Base-by-base conservation (phyloP, 139 green algal genomes). In the Ettlia oleoabundans region DNA sequence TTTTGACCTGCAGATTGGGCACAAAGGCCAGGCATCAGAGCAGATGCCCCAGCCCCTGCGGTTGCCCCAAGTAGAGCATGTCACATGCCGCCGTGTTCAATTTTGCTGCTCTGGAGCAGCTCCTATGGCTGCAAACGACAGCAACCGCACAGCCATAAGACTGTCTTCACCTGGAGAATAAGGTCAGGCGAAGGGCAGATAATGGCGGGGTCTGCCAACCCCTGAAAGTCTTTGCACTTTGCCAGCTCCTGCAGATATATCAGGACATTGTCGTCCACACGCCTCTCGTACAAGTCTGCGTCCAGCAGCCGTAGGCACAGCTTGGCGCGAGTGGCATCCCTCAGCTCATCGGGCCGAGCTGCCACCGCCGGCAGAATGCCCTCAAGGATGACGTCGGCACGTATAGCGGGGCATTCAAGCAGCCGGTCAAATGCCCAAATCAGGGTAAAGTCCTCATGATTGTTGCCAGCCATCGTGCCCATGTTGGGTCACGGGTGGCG, bases 271-370 rank as follows among this genome's bases (percentile, higher is more conserved):
- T 72, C 65, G 65, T 72, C 65, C 65, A 72, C 35, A 13, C 35
- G 35, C 18, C 65, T n/a, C 35, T 43, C 65, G 4, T 6, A 10
- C 35, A 72, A 24, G 19, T 51, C 33, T 13, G 10, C 37, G 35
- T 72, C 65, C 35, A 72, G 13, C 33, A 72, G 65, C 28, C 65
- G 65, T 35, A 72, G 65, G 65, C 65, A 72, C 19, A 72, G 65
- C 32, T 42, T 42, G 32, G 65, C 65, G 35, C 65, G 65, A 8
- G 65, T 72, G 13, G 13, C 37, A 42, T 72, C 65, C 13, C 33
- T 33, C 65, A 72, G 35, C 32, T 72, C 65, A 1, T 42, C 65
- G 18, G 37, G 65, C 33, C 33, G 28, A 35, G 3, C 47, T 33
- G 65, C 65, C 21, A 72, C 65, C 33, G 10, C 33, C 19, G 65